phyloP scores from a whole-genome alignment of 345 rosid genomes.

The Alliaria petiolata region DNA sequence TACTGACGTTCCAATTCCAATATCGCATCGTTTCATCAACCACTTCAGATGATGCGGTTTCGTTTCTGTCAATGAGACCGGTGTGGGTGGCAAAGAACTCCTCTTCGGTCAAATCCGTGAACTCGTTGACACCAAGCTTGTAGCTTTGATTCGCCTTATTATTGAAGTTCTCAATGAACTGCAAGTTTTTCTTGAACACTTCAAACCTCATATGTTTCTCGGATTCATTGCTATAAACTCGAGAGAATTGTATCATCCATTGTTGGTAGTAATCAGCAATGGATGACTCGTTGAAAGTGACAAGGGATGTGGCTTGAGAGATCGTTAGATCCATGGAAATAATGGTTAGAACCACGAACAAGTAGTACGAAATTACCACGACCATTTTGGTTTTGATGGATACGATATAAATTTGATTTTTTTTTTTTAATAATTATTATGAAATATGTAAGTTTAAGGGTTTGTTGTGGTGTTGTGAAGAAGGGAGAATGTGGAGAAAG shows the following conservation, averaged over 20 bases:
- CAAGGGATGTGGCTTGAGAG: neutral
- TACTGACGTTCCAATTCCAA: too few relatives aligned
- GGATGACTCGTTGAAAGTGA: neutral
- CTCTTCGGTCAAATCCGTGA: too few relatives aligned
- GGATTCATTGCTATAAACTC: constrained; percentile 2
- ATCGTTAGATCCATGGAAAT: neutral
- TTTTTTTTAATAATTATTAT: too few relatives aligned
- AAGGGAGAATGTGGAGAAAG: neutral
- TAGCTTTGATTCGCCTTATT: constrained; percentile 27
- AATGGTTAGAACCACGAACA: neutral
- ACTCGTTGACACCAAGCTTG: constrained; percentile 47
- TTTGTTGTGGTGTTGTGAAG: neutral
- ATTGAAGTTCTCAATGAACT: constrained; percentile 34
- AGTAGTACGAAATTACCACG: neutral
- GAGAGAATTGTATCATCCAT: constrained; percentile 24
- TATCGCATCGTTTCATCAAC: too few relatives aligned
- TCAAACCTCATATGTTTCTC: constrained; percentile 24
- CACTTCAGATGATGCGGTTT: neutral
- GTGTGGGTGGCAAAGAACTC: too few relatives aligned
- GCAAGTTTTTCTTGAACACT: constrained; percentile 29
- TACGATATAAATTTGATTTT: too few relatives aligned
- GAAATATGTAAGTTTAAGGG: too few relatives aligned
- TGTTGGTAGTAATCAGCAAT: constrained; percentile 10
- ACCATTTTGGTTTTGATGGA: constrained; percentile 3
- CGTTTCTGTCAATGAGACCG: constrained; percentile 11